Conservation (phyloP, 1,284 basidiomycete genomes). For the Papiliotrema terrestris region DNA sequence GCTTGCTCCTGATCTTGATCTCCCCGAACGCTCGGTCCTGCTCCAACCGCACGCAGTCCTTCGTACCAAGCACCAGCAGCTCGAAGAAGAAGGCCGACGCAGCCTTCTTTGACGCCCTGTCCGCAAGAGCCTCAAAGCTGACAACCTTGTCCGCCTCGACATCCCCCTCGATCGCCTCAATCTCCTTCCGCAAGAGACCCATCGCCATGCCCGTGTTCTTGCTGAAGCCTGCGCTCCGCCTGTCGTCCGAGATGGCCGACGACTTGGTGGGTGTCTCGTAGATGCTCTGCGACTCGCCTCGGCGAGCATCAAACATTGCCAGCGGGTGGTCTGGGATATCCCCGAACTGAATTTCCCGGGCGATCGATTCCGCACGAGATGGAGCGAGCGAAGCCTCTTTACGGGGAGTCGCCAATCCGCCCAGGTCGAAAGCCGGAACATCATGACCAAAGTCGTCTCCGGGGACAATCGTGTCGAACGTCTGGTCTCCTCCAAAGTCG, state of each 20-base stretch:
- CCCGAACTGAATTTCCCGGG: constrained; percentile 48
- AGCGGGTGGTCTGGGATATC: constrained; percentile 62
- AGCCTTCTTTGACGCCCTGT: constrained; percentile 67
- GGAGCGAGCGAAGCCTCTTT: constrained; percentile 31
- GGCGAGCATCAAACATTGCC: constrained; percentile 71
- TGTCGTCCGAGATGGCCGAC: constrained; percentile 5
- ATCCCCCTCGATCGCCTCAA: constrained; percentile 52
- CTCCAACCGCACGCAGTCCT: constrained; percentile 77
- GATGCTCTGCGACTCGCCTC: constrained; percentile 23
- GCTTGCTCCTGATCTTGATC: constrained; percentile 77
- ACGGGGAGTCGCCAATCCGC: constrained; percentile 6
- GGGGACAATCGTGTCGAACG: constrained; percentile 11
- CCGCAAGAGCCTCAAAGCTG: constrained; percentile 67
- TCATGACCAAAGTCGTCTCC: constrained; percentile 1
- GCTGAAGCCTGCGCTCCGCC: constrained; percentile 59
- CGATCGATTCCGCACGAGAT: constrained; percentile 46
- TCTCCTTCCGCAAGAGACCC: constrained; percentile 70
- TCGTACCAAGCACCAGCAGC: constrained; percentile 85
- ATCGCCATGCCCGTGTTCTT: constrained; percentile 89
- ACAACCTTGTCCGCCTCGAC: constrained; percentile 53
- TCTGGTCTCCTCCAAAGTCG: constrained; percentile 11
- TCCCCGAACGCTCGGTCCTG: constrained; percentile 76
- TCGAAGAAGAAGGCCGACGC: constrained; percentile 98
- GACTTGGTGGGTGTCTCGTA: constrained; percentile 23
- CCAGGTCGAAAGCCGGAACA: not conserved